Conservation (phyloP, 139 green algal genomes). For the Tetradesmus obliquus region DNA sequence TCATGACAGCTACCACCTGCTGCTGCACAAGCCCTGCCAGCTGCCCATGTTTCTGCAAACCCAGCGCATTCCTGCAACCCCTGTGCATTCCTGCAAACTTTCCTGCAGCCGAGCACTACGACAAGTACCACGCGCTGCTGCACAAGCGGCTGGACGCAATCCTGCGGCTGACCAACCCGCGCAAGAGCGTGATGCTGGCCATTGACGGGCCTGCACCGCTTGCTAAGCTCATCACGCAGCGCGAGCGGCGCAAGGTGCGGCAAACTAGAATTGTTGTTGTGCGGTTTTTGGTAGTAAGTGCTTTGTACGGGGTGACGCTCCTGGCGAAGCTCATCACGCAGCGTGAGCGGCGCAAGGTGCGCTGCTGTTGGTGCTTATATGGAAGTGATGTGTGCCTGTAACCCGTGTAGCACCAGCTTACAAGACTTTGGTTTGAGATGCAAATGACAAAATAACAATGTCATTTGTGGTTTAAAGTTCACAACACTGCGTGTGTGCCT, state of each 20-base stretch:
- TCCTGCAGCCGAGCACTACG: slow-evolving; percentile 58
- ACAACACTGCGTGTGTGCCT: background rate
- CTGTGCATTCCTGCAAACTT: background rate
- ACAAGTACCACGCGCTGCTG: slow-evolving; percentile 74
- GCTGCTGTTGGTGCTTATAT: too few relatives aligned
- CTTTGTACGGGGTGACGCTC: background rate
- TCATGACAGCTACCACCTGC: background rate
- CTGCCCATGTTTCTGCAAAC: background rate
- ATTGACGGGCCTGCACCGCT: slow-evolving; percentile 85
- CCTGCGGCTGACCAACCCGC: slow-evolving; percentile 60
- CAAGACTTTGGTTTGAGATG: too few relatives aligned
- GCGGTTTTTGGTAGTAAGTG: background rate
- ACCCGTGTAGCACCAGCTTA: too few relatives aligned
- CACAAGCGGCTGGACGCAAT: slow-evolving; percentile 75
- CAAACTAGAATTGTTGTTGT: too few relatives aligned
- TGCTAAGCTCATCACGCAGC: slow-evolving; percentile 90
- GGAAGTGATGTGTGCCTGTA: too few relatives aligned
- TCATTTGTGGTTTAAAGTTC: background rate
- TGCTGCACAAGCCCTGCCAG: too few relatives aligned
- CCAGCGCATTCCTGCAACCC: background rate
- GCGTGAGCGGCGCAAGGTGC: slow-evolving; percentile 67
- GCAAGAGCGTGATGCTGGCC: slow-evolving; percentile 82
- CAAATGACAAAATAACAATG: background rate
- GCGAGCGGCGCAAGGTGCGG: slow-evolving; percentile 67
- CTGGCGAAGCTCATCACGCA: slow-evolving; percentile 92